phyloP scores from a whole-genome alignment of 345 rosid species.

The Stellera chamaejasme region DNA sequence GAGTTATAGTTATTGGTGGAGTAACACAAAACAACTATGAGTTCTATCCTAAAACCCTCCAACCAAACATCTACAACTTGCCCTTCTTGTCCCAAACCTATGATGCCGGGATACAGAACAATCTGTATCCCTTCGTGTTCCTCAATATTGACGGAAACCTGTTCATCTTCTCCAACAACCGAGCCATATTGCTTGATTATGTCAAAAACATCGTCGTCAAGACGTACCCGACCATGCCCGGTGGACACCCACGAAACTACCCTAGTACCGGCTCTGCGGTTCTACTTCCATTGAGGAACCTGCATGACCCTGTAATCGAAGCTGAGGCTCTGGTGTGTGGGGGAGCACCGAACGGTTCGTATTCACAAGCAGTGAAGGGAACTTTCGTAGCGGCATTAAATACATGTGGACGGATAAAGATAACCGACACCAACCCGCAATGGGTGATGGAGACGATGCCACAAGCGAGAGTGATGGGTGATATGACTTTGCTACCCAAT shows the following conservation, averaged over 20 bases:
- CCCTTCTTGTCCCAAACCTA: constrained; percentile 56
- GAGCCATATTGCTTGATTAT: constrained; percentile 52
- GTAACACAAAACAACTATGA: constrained; percentile 52
- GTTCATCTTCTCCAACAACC: constrained; percentile 65
- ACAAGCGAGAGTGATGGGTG: constrained; percentile 50
- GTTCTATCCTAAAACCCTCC: constrained; percentile 44
- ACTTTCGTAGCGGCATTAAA: constrained; percentile 22
- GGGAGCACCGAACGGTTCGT: constrained; percentile 54
- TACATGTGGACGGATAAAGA: constrained; percentile 42
- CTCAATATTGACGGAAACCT: constrained; percentile 50
- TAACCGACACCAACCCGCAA: constrained; percentile 32
- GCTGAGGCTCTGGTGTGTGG: constrained; percentile 48
- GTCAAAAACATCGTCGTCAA: constrained; percentile 33
- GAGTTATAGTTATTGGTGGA: constrained; percentile 57
- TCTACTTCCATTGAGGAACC: constrained; percentile 53
- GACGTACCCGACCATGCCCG: constrained; percentile 52
- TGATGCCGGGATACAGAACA: constrained; percentile 43
- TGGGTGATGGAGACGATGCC: constrained; percentile 62
- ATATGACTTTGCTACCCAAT: constrained; percentile 54
- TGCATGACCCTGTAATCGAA: constrained; percentile 17
- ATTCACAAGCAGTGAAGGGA: constrained; percentile 6
- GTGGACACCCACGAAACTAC: constrained; percentile 64
- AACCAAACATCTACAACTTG: constrained; percentile 19
- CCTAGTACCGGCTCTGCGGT: constrained; percentile 82
- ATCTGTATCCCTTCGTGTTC: constrained; percentile 65